Evolutionary conservation across 352 stramenopile genomes (phyloP).

Genomic region (Globisporangium yorkense): DNA sequence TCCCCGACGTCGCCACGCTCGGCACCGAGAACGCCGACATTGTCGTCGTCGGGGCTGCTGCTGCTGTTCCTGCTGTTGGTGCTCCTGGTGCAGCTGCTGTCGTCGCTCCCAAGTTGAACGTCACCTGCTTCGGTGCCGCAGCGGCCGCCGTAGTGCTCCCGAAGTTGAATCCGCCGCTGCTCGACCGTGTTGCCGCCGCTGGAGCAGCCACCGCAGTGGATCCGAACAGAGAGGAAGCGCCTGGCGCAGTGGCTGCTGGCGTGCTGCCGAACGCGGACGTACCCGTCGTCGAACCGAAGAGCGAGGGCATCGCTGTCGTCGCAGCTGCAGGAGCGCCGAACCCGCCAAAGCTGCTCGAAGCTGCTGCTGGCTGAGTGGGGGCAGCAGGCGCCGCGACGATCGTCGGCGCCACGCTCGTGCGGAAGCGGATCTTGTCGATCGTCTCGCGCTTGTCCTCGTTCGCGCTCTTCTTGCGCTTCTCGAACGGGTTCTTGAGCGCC

Average conservation of each 20-base stretch:
- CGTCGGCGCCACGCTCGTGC: slow-evolving; percentile 61
- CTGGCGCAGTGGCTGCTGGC: slow-evolving; percentile 5
- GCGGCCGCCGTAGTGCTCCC: slow-evolving; percentile 22
- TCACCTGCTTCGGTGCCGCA: slow-evolving; percentile 50
- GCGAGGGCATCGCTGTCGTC: slow-evolving; percentile 1
- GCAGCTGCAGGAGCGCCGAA: slow-evolving; percentile 2
- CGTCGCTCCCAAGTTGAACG: slow-evolving; percentile 33
- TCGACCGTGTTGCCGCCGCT: background rate
- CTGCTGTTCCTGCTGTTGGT: slow-evolving; percentile 13
- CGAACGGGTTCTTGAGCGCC: slow-evolving; percentile 68
- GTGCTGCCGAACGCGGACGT: slow-evolving; percentile 29
- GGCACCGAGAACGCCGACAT: slow-evolving; percentile 17
- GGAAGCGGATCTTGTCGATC: slow-evolving; percentile 78
- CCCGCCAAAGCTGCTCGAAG: slow-evolving; percentile 1
- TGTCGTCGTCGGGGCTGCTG: slow-evolving; percentile 18
- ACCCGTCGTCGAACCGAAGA: slow-evolving; percentile 8
- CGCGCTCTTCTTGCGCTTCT: slow-evolving; percentile 72
- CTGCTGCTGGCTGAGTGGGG: slow-evolving; percentile 12
- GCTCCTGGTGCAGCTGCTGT: background rate
- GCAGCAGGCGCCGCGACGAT: slow-evolving; percentile 32
- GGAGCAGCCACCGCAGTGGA: slow-evolving; percentile 2
- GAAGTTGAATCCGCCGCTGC: slow-evolving; percentile 22
- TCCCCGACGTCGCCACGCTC: slow-evolving; percentile 17
- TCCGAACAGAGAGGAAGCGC: slow-evolving; percentile 15
- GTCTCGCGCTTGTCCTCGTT: slow-evolving; percentile 45